These are phyloP conservation scores for Phylloboletellus chloephorus DNA, from an alignment of 1,284 basidiomycete species.

Conservation along the genomic window DNA sequence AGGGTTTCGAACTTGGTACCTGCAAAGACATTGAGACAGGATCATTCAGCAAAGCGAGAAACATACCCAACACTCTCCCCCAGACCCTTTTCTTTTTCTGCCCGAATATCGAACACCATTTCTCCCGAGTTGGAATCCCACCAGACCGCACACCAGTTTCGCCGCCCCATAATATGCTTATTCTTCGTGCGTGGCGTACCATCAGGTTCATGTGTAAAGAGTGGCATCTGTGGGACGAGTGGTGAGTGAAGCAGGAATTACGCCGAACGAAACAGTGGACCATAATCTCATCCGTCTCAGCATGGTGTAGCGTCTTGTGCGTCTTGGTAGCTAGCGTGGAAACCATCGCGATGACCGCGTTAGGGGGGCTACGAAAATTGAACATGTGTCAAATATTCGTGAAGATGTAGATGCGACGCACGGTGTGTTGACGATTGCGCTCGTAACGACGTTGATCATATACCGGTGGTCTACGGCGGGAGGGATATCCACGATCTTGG, in stretches of 20 bases:
- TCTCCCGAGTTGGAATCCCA: constrained; percentile 60
- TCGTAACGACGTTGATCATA: constrained; percentile 81
- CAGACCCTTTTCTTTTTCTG: constrained; percentile 78
- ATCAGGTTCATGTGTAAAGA: constrained; percentile 77
- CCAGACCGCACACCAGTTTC: constrained; percentile 86
- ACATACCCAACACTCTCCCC: constrained; percentile 71
- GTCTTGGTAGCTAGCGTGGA: constrained; percentile 74
- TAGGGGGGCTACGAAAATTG: constrained; percentile 57
- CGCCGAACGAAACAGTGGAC: constrained; percentile 33
- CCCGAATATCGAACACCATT: constrained; percentile 80
- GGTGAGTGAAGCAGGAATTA: neutral
- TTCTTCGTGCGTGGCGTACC: constrained; percentile 59
- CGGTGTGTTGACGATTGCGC: constrained; percentile 81
- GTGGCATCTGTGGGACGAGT: constrained; percentile 51
- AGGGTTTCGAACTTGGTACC: constrained; percentile 46
- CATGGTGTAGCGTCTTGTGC: constrained; percentile 77
- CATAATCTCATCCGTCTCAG: constrained; percentile 82
- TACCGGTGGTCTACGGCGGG: constrained; percentile 70
- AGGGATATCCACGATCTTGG: constrained; percentile 42
- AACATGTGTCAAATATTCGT: constrained; percentile 4
- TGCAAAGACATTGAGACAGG: constrained; percentile 21
- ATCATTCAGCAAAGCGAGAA: constrained; percentile 10
- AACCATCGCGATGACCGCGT: constrained; percentile 76
- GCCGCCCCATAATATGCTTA: constrained; percentile 77
- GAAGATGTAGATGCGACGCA: constrained; percentile 34